These are phyloP conservation scores for Debaryomyces subglobosus DNA, from an alignment of 1,139 yeast species.

Conservation along the genomic window DNA sequence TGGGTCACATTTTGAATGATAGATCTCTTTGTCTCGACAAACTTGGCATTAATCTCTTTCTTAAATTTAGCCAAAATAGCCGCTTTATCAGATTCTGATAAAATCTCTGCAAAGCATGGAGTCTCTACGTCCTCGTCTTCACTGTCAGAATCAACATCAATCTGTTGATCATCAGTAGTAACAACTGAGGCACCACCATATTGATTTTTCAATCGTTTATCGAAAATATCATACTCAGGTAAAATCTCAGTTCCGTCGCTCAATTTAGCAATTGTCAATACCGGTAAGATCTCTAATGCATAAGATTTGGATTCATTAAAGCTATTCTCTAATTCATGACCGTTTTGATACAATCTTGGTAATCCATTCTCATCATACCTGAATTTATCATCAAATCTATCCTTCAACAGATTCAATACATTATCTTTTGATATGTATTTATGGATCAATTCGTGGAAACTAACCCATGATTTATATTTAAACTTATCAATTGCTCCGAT, in stretches of 20 bases:
- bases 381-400: conserved; percentile 78
- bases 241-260: conserved; percentile 55
- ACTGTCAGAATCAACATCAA: conserved; percentile 44
- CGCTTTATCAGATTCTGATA: conserved; percentile 60
- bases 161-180: conserved; percentile 22
- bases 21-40: conserved; percentile 82
- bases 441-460: conserved; percentile 59
- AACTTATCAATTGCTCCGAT: conserved; percentile 43
- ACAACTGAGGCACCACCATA: conserved; percentile 20
- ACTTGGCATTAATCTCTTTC: conserved; percentile 78
- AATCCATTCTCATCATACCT: conserved; percentile 81
- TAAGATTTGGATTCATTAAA: conserved; percentile 61
- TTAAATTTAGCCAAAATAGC: conserved; percentile 64
- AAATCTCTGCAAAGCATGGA: conserved; percentile 54
- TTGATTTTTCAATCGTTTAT: conserved; percentile 24
- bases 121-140: conserved; percentile 39
- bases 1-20: conserved; percentile 70
- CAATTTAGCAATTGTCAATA: conserved; percentile 59
- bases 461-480: conserved; percentile 63
- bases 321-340: conserved; percentile 69
- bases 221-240: conserved; percentile 56
- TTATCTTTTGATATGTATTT: conserved; percentile 64
- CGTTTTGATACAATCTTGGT: conserved; percentile 80
- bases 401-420: conserved; percentile 59
- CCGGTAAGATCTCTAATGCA: conserved; percentile 61